Base-by-base conservation (phyloP, 441 rosid species). In the Populus tomentosa region DNA sequence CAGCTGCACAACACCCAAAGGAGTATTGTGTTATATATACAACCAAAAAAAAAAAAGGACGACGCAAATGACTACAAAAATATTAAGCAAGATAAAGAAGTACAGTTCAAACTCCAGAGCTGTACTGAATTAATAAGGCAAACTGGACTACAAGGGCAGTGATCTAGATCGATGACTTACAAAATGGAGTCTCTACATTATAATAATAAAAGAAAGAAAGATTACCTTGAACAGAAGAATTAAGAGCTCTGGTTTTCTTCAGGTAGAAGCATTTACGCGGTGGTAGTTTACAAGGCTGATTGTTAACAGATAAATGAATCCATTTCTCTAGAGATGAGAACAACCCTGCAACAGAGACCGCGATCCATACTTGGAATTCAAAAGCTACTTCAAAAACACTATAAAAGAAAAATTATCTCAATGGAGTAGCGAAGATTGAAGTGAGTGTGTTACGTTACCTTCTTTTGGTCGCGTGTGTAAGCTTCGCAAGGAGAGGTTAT, bases 401-500 rank as follows among this genome's bases (percentile, higher is more conserved):
- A 3, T 64, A 3, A 64, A 64, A 38, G 42, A 38, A 38, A 30
- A 38, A 38, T 38, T 4, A 46, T 46, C 20, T 46, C 59, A 0
- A 50, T 5, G n/a, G 59, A 50, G n/a, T 50, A 50, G 59, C n/a
- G 8, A 50, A 50, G 8, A 14, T 50, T 50, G 69, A 26, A 65
- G 69, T 6, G 1, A 13, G 78, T 28, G 7, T 7, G 16, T 8
- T 21, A 42, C 67, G 74, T 36, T 85, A 89, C 92, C 89, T 75
- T 80, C 59, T 81, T 75, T 85, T 23, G 81, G 64, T 35, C 77
- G 86, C 14, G 79, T 73, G 33, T 83, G 81, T 69, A 81, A 76
- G 83, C 78, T 74, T 50, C 77, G 83, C 18, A 80, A 72, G 66
- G 80, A 84, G 83, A 79, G 81, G 74, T 67, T 78, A 0, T 84